A percentile compares a stretch with the other conserved stretches of the same genome.
Conservation (phyloP, 202 grass and related monocot species). For the Panicum hallii region DNA sequence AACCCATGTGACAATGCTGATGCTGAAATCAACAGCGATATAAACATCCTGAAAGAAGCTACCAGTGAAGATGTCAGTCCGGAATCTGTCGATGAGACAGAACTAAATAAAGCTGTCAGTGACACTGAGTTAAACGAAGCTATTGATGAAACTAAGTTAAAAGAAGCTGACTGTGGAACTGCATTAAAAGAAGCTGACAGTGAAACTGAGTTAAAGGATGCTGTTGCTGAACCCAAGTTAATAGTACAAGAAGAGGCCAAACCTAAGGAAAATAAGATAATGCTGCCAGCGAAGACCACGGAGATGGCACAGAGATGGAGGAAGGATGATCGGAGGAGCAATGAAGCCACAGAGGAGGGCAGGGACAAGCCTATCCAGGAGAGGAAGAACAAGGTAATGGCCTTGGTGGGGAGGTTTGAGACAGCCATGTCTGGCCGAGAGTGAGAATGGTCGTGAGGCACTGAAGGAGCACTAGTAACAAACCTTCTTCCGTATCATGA, state of each 20-base stretch:
- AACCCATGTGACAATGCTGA: not conserved
- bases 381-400: slow-evolving; percentile 76
- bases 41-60: not conserved
- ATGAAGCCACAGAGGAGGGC: slow-evolving; percentile 65
- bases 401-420: slow-evolving; percentile 80
- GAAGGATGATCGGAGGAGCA: slow-evolving; percentile 58
- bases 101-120: slow-evolving; percentile 1
- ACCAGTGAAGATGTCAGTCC: not conserved
- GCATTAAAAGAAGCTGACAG: not conserved
- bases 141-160: slow-evolving; percentile 1
- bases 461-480: not conserved
- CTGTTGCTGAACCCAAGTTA: slow-evolving; percentile 15
- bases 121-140: slow-evolving; percentile 7
- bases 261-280: slow-evolving; percentile 18
- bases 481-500: slow-evolving; percentile 19
- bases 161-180: not conserved
- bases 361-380: slow-evolving; percentile 56
- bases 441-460: not conserved
- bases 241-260: slow-evolving; percentile 37
- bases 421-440: slow-evolving; percentile 56
- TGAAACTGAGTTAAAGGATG: slow-evolving; percentile 15
- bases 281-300: slow-evolving; percentile 7
- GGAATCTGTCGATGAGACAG: not conserved
- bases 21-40: not conserved
- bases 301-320: slow-evolving; percentile 34